Evolutionary conservation across 148 eudicot genomes (phyloP).

Genomic region (Heliosperma pusillum): DNA sequence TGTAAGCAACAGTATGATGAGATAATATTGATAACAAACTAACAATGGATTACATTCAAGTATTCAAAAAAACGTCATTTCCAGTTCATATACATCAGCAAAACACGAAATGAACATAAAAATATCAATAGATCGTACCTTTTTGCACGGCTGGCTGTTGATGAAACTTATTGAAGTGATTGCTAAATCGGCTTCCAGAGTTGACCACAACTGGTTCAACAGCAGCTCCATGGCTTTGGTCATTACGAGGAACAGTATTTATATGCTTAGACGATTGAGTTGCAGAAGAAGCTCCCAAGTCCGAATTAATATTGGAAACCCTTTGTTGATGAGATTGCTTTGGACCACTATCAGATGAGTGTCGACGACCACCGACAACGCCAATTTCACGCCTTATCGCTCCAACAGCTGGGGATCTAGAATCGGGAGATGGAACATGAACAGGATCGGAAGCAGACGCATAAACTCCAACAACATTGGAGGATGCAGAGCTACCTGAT

Average conservation of each 20-base stretch:
- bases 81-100: not conserved
- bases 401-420: conserved; percentile 72
- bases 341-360: conserved; percentile 44
- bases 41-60: no score
- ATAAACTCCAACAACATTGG: conserved; percentile 67
- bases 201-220: conserved; percentile 38
- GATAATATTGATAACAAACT: no score
- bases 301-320: conserved; percentile 38
- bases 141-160: conserved; percentile 60
- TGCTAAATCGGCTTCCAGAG: conserved; percentile 42
- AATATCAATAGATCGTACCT: conserved; percentile 39
- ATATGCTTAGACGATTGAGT: conserved; percentile 36
- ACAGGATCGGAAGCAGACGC: conserved; percentile 96
- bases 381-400: conserved; percentile 88
- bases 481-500: conserved; percentile 36
- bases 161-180: conserved; percentile 51
- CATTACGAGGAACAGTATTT: conserved; percentile 37
- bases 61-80: not conserved
- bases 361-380: conserved; percentile 79
- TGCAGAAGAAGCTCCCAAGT: conserved; percentile 39
- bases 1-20: no score
- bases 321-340: conserved; percentile 46
- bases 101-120: not conserved
- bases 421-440: conserved; percentile 82
- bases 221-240: conserved; percentile 39